phyloP scores from a whole-genome alignment of 192 early-diverging fungal species.

The Rhizoclosmatium sp. region DNA sequence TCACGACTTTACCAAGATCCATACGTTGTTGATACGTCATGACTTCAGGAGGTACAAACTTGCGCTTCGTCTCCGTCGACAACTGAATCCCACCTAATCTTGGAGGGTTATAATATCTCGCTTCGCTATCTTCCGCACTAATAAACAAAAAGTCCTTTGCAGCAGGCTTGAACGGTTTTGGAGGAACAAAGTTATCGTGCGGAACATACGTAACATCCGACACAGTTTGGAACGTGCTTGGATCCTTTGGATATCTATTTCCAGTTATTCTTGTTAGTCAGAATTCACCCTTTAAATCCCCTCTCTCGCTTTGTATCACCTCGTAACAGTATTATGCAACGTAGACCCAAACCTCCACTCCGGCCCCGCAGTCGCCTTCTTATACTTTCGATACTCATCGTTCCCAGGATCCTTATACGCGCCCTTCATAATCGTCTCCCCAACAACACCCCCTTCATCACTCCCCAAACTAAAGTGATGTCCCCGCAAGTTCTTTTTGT shows the following conservation, averaged over 20 bases:
- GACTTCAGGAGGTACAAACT: constrained; percentile 27
- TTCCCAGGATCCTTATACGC: constrained; percentile 1
- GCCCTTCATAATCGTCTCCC: constrained; percentile 1
- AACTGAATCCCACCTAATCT: neutral
- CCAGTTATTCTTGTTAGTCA: neutral
- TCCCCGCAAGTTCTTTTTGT: constrained; percentile 22
- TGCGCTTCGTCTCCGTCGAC: constrained; percentile 16
- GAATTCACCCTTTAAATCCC: too few species aligned
- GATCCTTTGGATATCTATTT: constrained; percentile 22
- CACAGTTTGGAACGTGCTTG: constrained; percentile 24
- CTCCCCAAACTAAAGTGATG: constrained; percentile 20
- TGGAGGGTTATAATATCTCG: neutral
- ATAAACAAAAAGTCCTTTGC: constrained; percentile 3
- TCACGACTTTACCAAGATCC: neutral
- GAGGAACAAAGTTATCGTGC: neutral
- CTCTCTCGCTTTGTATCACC: neutral
- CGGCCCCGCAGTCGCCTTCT: neutral
- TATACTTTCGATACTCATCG: constrained; percentile 8
- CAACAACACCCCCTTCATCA: neutral
- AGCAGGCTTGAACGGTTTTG: constrained; percentile 5
- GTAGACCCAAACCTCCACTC: constrained; percentile 31
- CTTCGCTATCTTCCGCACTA: neutral
- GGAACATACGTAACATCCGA: constrained; percentile 12
- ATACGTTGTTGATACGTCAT: constrained; percentile 17
- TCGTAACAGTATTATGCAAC: constrained; percentile 28